Conservation (phyloP, 768 basidiomycete species). For the Daedaleopsis nitida region DNA sequence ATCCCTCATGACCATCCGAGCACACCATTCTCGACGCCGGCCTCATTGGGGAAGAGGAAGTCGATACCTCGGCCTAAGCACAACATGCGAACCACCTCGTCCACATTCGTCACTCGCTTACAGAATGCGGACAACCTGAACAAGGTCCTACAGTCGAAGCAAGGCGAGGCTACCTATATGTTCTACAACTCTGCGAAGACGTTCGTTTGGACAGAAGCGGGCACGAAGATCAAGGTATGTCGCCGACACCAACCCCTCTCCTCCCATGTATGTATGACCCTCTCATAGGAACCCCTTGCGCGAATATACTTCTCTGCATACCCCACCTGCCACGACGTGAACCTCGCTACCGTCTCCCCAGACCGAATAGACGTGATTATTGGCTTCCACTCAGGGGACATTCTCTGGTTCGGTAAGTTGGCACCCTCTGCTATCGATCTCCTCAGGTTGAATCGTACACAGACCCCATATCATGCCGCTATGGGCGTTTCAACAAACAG, state of each 20-base stretch:
- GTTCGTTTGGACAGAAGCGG: constrained; percentile 85
- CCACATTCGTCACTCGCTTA: constrained; percentile 87
- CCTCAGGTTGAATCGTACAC: constrained; percentile 8
- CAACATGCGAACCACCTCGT: constrained; percentile 87
- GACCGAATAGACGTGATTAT: constrained; percentile 87
- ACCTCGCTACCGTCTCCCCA: constrained; percentile 71
- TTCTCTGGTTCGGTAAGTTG: constrained; percentile 86
- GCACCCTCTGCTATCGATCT: constrained; percentile 5
- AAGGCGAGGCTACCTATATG: constrained; percentile 83
- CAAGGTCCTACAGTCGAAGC: constrained; percentile 70
- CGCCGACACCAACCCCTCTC: not conserved
- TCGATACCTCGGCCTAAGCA: constrained; percentile 76
- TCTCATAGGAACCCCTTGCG: constrained; percentile 76
- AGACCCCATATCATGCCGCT: constrained; percentile 83
- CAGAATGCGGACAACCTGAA: constrained; percentile 79
- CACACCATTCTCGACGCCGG: constrained; percentile 60
- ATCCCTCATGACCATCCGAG: constrained; percentile 48
- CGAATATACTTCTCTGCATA: constrained; percentile 83
- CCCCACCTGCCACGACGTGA: constrained; percentile 92
- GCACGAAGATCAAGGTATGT: constrained; percentile 80
- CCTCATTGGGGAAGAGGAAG: constrained; percentile 62
- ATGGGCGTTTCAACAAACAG: constrained; percentile 87
- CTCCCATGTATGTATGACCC: constrained; percentile 3
- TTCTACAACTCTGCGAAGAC: constrained; percentile 89
- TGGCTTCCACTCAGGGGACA: constrained; percentile 93